Percentiles rank a stretch among this genome's conserved stretches.
Evolutionary conservation across 768 basidiomycete genomes (phyloP).

Genomic region (Chlorophyllum brunneum): DNA sequence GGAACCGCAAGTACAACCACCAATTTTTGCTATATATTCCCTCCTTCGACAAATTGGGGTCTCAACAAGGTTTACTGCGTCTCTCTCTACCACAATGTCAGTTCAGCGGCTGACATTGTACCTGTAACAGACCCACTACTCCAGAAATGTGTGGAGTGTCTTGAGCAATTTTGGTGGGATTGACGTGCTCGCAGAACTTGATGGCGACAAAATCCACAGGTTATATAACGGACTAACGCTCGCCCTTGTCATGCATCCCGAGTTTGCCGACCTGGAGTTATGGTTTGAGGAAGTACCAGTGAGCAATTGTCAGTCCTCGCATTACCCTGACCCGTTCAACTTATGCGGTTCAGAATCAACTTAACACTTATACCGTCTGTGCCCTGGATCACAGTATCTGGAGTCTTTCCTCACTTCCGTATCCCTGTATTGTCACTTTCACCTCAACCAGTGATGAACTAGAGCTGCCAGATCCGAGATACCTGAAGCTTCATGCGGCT

Average conservation of each 20-base stretch:
- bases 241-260: not conserved
- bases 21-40: not conserved
- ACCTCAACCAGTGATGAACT: not conserved
- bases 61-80: not conserved
- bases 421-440: no score
- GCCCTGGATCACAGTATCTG: not conserved
- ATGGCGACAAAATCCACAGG: conserved; percentile 5
- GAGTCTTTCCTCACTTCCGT: no score
- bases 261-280: conserved; percentile 9
- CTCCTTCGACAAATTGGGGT: not conserved
- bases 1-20: no score
- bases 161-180: conserved; percentile 10
- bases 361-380: conserved; percentile 14
- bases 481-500: conserved; percentile 16
- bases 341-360: no score
- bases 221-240: conserved; percentile 13
- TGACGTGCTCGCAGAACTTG: conserved; percentile 9
- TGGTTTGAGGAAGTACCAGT: conserved; percentile 14
- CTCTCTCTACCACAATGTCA: not conserved
- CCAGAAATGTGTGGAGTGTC: not conserved
- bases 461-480: conserved; percentile 13
- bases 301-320: not conserved
- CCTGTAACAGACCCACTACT: no score
- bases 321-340: no score
- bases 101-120: not conserved